Percentiles rank a stretch among this genome's conserved stretches.
These are phyloP conservation scores for Cryptococcus floricola DNA, from an alignment of 1,284 basidiomycete genomes.

Conservation along the genomic window DNA sequence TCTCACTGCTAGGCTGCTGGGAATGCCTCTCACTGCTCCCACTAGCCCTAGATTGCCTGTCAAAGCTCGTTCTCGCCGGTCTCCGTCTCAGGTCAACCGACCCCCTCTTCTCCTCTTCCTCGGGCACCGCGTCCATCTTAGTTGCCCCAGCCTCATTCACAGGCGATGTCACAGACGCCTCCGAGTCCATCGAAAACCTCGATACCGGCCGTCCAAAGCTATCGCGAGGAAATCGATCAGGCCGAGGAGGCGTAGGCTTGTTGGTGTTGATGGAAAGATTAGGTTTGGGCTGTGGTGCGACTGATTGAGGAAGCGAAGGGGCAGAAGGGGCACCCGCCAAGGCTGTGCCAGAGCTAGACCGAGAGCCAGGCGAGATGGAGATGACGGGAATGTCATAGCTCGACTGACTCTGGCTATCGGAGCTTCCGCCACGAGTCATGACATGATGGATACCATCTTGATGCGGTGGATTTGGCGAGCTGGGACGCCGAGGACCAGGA, in stretches of 20 bases:
- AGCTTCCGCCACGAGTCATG: slow-evolving; percentile 1
- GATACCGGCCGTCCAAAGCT: slow-evolving; percentile 32
- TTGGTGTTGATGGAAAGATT: slow-evolving; percentile 13
- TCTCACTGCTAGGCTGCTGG: background rate
- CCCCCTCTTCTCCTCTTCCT: slow-evolving; percentile 4
- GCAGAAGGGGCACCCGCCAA: slow-evolving; percentile 8
- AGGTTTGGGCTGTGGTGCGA: slow-evolving; percentile 4
- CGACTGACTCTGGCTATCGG: background rate
- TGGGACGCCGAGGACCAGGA: slow-evolving; percentile 7
- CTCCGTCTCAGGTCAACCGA: slow-evolving; percentile 1
- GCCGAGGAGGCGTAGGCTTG: slow-evolving; percentile 26
- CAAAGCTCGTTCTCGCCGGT: background rate
- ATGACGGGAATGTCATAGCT: slow-evolving; percentile 20
- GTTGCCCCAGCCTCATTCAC: background rate
- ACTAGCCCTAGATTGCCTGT: background rate
- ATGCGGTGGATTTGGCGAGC: background rate
- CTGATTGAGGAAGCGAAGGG: slow-evolving; percentile 4
- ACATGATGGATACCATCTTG: slow-evolving; percentile 1
- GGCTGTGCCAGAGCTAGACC: background rate
- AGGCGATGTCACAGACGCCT: slow-evolving; percentile 7
- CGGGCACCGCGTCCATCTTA: slow-evolving; percentile 7
- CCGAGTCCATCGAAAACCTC: slow-evolving; percentile 43
- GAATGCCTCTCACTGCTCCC: background rate
- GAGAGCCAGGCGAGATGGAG: slow-evolving; percentile 6
- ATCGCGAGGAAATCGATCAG: slow-evolving; percentile 33